Evolutionary conservation across 768 basidiomycete genomes (phyloP), one percentile per base, ranked within the genome.

Genomic region (Lentinula sp.): DNA sequence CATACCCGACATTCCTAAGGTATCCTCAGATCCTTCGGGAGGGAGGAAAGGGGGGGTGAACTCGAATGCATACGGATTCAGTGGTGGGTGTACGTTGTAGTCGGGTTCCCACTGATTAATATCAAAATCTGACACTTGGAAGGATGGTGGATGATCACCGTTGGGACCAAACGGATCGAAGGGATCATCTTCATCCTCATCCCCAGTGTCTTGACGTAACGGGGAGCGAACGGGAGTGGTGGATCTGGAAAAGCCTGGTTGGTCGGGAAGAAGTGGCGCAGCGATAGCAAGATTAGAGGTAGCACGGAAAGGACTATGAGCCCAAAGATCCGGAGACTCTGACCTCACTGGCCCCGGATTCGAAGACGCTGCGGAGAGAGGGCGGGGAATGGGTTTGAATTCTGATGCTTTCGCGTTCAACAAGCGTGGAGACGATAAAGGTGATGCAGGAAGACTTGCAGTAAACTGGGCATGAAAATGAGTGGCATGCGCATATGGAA

Each of bases 251-350:
- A 68, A 71, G 63, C 33, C 79, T 65, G 3, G 75, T 61, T 82
- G 83, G 63, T 93, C 91, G 51, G 91, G 89, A 49, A 94, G 80
- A 23, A 97, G 79, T 4, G 95, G 95, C 0, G 93, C 90, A 7
- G 94, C 94, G 62, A 96, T 95, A 39, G 94, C 94, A 8, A 97
- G 82, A 69, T 93, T 96, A 13, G 90, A 90, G 1, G 86, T 84
- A 0, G 85, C 85, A 62, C 90, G 81, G 36, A 81, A 81, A 43
- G 82, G 84, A 66, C 77, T 82, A 70, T 91, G 91, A 2, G 91
- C 85, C 93, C 94, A 96, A 57, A 93, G 71, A 77, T 95, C 94
- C 12, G 91, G 91, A 6, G 91, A 91, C n/a, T 91, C 88, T 1
- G 91, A 92, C 46, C 91, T 75, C 63, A 81, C 76, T 6, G 79